phyloP scores from a whole-genome alignment of 2,329 filamentous ascomycete genomes.

The Cyanodermella asteris region DNA sequence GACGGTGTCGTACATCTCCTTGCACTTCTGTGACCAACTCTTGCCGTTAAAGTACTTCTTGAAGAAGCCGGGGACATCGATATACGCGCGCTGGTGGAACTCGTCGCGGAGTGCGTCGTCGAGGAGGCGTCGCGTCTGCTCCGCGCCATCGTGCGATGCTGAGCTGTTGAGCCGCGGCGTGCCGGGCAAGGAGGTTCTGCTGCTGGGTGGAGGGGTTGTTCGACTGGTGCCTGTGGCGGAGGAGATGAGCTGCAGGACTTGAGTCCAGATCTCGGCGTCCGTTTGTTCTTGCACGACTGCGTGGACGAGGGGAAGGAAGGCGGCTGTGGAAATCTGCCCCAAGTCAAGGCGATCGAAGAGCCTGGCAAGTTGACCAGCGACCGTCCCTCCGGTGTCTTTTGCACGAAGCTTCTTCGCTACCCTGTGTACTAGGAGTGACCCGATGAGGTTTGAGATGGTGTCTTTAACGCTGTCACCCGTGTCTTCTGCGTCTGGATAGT shows the following conservation, averaged over 20 bases:
- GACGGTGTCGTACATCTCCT: conserved; percentile 3
- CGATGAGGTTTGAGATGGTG: no score
- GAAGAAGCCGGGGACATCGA: conserved; percentile 7
- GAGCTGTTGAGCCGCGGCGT: conserved; percentile 4
- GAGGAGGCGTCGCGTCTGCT: conserved; percentile 8
- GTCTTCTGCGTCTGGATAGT: no score
- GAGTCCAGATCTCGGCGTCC: conserved; percentile 4
- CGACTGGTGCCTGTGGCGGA: no score
- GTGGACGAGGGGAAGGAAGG: no score
- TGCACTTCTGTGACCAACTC: conserved; percentile 4
- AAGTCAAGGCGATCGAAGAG: no score
- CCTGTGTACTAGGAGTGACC: no score
- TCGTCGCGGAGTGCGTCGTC: conserved; percentile 8
- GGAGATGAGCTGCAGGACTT: conserved; percentile 5
- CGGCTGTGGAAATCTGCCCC: no score
- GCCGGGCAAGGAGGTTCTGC: conserved; percentile 3
- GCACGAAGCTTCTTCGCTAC: no score
- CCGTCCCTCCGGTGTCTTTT: no score
- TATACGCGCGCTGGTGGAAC: conserved; percentile 6
- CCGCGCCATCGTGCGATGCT: conserved; percentile 5
- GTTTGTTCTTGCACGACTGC: conserved; percentile 3
- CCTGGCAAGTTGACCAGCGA: no score
- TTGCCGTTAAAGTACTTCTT: conserved; percentile 10
- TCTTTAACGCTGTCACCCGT: no score
- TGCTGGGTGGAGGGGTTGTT: conserved; percentile 3